These are phyloP conservation scores for Epicoccum sorghinum DNA, from an alignment of 2,329 filamentous ascomycete species.

Conservation along the genomic window DNA sequence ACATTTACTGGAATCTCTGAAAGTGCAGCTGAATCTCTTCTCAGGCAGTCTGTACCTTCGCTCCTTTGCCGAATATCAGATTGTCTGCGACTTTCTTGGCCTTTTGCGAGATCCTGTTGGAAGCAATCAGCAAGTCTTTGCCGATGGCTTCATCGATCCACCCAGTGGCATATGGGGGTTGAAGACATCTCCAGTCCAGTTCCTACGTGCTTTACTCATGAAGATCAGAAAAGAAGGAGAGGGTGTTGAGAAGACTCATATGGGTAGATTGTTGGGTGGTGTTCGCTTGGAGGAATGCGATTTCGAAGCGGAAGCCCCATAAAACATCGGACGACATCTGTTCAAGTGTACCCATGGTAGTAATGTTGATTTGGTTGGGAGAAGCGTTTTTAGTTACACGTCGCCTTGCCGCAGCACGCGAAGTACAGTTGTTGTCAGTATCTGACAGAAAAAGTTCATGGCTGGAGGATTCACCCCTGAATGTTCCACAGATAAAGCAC, in stretches of 20 bases:
- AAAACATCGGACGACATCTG: neutral
- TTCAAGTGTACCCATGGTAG: too few relatives aligned
- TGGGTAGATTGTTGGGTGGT: constrained; percentile 51
- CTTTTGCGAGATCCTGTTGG: constrained; percentile 45
- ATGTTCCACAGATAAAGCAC: too few relatives aligned
- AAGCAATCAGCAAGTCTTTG: constrained; percentile 33
- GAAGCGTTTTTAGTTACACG: too few relatives aligned
- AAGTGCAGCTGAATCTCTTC: constrained; percentile 67
- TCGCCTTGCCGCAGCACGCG: too few relatives aligned
- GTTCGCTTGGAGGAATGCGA: constrained; percentile 41
- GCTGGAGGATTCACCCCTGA: too few relatives aligned
- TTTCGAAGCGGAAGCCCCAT: constrained; percentile 22
- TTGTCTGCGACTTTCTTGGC: constrained; percentile 60
- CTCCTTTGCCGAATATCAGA: constrained; percentile 60
- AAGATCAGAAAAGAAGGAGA: constrained; percentile 43
- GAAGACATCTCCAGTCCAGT: constrained; percentile 49
- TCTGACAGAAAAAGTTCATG: too few relatives aligned
- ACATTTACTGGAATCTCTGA: constrained; percentile 35
- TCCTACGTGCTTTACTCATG: constrained; percentile 47
- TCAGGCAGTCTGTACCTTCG: constrained; percentile 70
- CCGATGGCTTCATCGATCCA: constrained; percentile 46
- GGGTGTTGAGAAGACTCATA: constrained; percentile 52
- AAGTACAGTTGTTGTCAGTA: too few relatives aligned
- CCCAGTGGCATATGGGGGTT: constrained; percentile 42
- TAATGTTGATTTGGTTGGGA: too few relatives aligned